A percentile compares a stretch with the other conserved stretches of the same genome.
Conservation (phyloP, 2,329 filamentous ascomycete genomes). For the Acrocalymma vagum region DNA sequence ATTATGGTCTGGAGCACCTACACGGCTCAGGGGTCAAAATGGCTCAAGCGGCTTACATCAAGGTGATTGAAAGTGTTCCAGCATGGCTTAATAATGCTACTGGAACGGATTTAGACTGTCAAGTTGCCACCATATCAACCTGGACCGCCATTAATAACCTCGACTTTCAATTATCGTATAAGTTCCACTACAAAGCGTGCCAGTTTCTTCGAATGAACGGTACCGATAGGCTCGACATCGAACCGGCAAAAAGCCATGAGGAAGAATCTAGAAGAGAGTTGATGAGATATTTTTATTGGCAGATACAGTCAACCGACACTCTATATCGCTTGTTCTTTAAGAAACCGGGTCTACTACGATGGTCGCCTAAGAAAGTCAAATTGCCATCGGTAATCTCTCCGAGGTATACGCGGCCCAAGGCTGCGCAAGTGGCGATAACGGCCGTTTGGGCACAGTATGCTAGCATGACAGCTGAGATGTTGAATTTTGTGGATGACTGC, state of each 20-base stretch:
- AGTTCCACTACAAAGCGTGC: constrained; percentile 20
- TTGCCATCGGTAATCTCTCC: constrained; percentile 10
- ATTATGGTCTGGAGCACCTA: constrained; percentile 10
- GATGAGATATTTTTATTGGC: constrained; percentile 13
- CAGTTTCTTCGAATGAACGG: constrained; percentile 10
- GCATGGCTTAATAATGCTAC: constrained; percentile 11
- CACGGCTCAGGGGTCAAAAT: constrained; percentile 6
- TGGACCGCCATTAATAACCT: constrained; percentile 18
- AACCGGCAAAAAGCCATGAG: constrained; percentile 7
- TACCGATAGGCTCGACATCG: constrained; percentile 9
- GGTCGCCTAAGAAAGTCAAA: constrained; percentile 7
- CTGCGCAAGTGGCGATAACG: constrained; percentile 1
- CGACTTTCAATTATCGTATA: constrained; percentile 20
- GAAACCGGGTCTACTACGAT: constrained; percentile 12
- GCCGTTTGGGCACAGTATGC: constrained; percentile 12
- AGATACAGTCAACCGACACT: constrained; percentile 14
- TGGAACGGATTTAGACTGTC: constrained; percentile 7
- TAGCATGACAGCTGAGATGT: constrained; percentile 12
- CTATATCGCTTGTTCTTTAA: constrained; percentile 18
- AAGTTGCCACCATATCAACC: constrained; percentile 10
- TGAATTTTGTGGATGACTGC: constrained; percentile 6
- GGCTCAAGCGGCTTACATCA: constrained; percentile 13
- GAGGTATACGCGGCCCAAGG: constrained; percentile 7
- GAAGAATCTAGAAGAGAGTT: constrained; percentile 12
- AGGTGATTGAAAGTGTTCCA: constrained; percentile 15